phyloP scores from a whole-genome alignment of 1,139 yeast genomes.

The Yarrowia galli region DNA sequence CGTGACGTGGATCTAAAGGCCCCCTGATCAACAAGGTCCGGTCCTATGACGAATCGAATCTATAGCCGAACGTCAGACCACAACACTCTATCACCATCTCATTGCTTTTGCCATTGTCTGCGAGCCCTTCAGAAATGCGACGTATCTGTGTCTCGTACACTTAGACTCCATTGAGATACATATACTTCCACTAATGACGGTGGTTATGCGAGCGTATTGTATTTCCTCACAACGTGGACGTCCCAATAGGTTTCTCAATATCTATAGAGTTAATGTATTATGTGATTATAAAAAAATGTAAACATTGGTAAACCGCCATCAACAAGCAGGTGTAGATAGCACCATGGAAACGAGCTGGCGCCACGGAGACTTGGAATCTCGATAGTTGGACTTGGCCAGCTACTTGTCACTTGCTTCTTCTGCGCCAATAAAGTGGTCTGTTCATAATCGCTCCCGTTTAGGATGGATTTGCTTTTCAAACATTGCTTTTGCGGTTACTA shows the following conservation, averaged over 20 bases:
- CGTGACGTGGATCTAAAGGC: background rate
- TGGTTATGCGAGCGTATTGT: slow-evolving; percentile 7
- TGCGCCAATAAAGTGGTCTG: background rate
- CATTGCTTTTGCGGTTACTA: background rate
- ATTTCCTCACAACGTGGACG: too few species aligned
- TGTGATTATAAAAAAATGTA: too few species aligned
- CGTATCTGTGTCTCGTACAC: background rate
- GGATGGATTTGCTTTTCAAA: background rate
- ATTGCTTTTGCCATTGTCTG: slow-evolving; percentile 16
- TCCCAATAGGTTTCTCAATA: too few species aligned
- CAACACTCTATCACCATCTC: background rate
- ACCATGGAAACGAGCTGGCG: background rate
- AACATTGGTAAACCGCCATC: background rate
- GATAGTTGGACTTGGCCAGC: background rate
- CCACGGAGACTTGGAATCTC: background rate
- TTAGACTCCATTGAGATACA: background rate
- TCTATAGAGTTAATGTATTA: too few species aligned
- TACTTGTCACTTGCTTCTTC: background rate
- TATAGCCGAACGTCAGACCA: slow-evolving; percentile 4
- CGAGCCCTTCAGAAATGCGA: background rate
- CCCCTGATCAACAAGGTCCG: slow-evolving; percentile 13
- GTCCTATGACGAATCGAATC: background rate
- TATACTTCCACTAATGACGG: background rate
- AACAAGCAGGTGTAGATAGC: background rate
- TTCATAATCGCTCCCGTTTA: background rate